Base-by-base conservation (phyloP, 345 rosid genomes). In the Cardamine resedifolia region DNA sequence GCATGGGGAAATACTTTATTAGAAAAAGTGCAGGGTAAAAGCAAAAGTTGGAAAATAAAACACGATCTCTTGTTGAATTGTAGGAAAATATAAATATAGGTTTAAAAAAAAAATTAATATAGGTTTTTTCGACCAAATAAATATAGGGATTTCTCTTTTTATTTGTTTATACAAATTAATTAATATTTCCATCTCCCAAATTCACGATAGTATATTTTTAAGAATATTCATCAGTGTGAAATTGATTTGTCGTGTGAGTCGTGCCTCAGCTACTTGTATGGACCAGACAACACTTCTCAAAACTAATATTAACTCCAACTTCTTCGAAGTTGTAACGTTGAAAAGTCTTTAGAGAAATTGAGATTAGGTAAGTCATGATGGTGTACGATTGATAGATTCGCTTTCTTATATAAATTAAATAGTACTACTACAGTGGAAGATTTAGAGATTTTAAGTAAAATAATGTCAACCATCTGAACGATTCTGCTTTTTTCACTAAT, bases 391-490 rank as follows among this genome's bases (percentile, higher is more conserved):
- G 58, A 52, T 75, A 60, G 69, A 75, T 60, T 75, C 63, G 68
- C 8, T 44, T 34, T 60, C 5, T 39, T 38, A 30, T 12, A 24
- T 3, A 53, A 53, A 36, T n/a, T 1, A 18, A 45, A 20, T 48
- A 52, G 51, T 11, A 33, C 31, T 15, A 50, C 31, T 15, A 50
- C 19, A 68, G 65, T 61, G 74, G 79, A 62, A 43, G 33, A 61
- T 64, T 61, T 52, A 58, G 48, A 38, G 16, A 30, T 43, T 60
- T 73, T 47, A 21, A 23, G 6, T 39, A 50, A 18, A 68, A 53
- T 33, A 68, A 44, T 8, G 18, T 14, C 43, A 6, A 69, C 19
- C 58, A 52, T 75, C 79, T 53, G 74, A 69, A 75, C 44, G 79
- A 62, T 69, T 75, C 74, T 68, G 63, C 8, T 19, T 53, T 59